Percentiles rank a stretch among this genome's conserved stretches.
phyloP scores from a whole-genome alignment of 2,329 filamentous ascomycete species.

The Helotiales sp. region DNA sequence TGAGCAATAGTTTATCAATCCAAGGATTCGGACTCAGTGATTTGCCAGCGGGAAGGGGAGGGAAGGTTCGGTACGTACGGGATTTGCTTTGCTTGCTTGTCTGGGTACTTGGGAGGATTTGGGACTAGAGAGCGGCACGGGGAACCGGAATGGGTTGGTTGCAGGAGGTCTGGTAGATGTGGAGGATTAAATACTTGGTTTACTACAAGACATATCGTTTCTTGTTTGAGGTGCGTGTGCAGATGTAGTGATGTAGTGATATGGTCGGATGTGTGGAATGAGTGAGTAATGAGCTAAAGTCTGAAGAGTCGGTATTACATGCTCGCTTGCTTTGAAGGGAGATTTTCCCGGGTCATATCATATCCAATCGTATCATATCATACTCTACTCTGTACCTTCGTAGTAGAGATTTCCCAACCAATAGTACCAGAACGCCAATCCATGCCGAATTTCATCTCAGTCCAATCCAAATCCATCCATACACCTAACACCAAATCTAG shows the following conservation, averaged over 20 bases:
- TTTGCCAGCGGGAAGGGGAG: background rate
- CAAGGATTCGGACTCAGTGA: too few species aligned
- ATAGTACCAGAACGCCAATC: background rate
- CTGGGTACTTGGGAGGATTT: background rate
- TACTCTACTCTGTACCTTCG: background rate
- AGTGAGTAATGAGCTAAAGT: background rate
- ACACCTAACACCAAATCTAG: background rate
- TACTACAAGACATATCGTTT: background rate
- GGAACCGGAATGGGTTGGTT: background rate
- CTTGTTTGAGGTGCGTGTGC: background rate
- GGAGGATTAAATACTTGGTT: background rate
- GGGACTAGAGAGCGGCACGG: background rate
- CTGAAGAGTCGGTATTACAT: background rate
- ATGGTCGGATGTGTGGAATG: background rate
- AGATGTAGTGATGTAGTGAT: background rate
- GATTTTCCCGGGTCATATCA: background rate
- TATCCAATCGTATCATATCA: conserved; percentile 2
- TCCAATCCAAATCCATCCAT: background rate
- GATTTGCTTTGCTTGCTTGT: too few species aligned
- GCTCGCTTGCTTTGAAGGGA: conserved; percentile 1
- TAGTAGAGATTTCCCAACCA: background rate
- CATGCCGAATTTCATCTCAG: background rate
- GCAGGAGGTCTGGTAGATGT: background rate
- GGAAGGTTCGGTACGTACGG: background rate
- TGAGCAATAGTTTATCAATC: background rate